Percentiles rank a stretch among this genome's conserved stretches.
phyloP scores from a whole-genome alignment of 768 basidiomycete genomes.

The Boletus pseudopeckii region DNA sequence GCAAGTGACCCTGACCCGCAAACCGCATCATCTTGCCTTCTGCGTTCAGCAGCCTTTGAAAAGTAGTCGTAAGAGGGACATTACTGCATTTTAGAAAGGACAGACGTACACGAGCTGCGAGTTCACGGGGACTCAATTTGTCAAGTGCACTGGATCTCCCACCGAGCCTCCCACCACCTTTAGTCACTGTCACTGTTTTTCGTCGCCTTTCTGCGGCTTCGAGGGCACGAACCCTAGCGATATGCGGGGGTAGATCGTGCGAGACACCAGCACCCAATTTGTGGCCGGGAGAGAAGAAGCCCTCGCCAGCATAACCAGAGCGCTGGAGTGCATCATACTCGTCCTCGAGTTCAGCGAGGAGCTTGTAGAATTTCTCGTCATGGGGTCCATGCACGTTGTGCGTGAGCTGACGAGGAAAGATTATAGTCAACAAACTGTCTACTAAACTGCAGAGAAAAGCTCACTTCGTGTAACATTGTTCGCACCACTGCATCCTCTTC shows the following conservation, averaged over 20 bases:
- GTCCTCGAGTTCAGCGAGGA: slow-evolving; percentile 68
- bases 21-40: slow-evolving; percentile 66
- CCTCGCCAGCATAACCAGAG: slow-evolving; percentile 87
- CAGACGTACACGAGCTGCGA: slow-evolving; percentile 54
- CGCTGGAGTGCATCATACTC: slow-evolving; percentile 79
- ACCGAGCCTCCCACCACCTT: slow-evolving; percentile 59
- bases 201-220: slow-evolving; percentile 78
- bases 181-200: slow-evolving; percentile 40
- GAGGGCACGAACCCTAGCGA: slow-evolving; percentile 65
- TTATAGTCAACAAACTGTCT: background rate
- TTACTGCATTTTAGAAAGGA: slow-evolving; percentile 30
- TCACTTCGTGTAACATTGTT: slow-evolving; percentile 89
- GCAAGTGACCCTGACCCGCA: slow-evolving; percentile 65
- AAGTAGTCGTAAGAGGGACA: background rate
- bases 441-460: background rate
- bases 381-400: slow-evolving; percentile 90
- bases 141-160: slow-evolving; percentile 40
- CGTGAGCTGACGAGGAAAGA: slow-evolving; percentile 57
- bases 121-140: slow-evolving; percentile 60
- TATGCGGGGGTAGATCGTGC: slow-evolving; percentile 62
- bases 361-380: slow-evolving; percentile 79
- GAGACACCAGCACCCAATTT: slow-evolving; percentile 65
- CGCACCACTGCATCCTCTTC: slow-evolving; percentile 72
- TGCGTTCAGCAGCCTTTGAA: slow-evolving; percentile 78
- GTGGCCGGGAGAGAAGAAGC: slow-evolving; percentile 77